A percentile compares a stretch with the other conserved stretches of the same genome.
phyloP scores from a whole-genome alignment of 1,284 basidiomycete genomes.

The Ustilago vetiveriae region DNA sequence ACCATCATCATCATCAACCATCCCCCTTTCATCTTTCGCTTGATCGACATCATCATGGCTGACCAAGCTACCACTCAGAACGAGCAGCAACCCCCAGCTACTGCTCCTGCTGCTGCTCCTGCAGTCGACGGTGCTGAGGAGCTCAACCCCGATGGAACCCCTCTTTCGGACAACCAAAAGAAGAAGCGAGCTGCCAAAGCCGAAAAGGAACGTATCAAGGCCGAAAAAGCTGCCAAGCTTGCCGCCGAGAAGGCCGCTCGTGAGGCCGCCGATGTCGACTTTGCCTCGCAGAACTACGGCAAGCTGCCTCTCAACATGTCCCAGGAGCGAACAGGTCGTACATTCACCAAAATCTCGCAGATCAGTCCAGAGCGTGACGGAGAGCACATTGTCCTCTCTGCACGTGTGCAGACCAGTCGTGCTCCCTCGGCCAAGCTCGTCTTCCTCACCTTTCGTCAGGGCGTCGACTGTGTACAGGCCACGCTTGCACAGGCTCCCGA shows the following conservation, averaged over 20 bases:
- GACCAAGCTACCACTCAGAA: slow-evolving; percentile 38
- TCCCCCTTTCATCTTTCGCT: background rate
- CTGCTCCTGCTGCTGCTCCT: slow-evolving; percentile 4
- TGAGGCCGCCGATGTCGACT: slow-evolving; percentile 83
- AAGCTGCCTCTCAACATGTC: slow-evolving; percentile 91
- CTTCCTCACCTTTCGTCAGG: slow-evolving; percentile 90
- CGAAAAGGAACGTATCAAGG: slow-evolving; percentile 76
- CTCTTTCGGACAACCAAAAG: slow-evolving; percentile 84
- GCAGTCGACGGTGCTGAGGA: slow-evolving; percentile 33
- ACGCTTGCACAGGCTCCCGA: slow-evolving; percentile 80
- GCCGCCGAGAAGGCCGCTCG: slow-evolving; percentile 80
- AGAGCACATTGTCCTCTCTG: slow-evolving; percentile 84
- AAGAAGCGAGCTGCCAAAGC: slow-evolving; percentile 93
- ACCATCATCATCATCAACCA: slow-evolving; percentile 1
- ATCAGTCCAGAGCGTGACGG: slow-evolving; percentile 78
- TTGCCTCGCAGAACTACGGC: slow-evolving; percentile 86
- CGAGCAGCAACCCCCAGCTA: slow-evolving; percentile 26
- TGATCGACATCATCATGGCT: slow-evolving; percentile 23
- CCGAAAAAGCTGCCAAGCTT: slow-evolving; percentile 84
- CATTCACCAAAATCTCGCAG: slow-evolving; percentile 74
- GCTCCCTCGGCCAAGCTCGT: slow-evolving; percentile 83
- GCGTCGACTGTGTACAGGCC: slow-evolving; percentile 88
- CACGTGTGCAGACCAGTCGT: slow-evolving; percentile 89
- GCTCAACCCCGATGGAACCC: slow-evolving; percentile 65
- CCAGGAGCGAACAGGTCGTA: slow-evolving; percentile 72